These are phyloP conservation scores for Stemphylium lycopersici DNA, from an alignment of 2,329 filamentous ascomycete species.

Conservation along the genomic window DNA sequence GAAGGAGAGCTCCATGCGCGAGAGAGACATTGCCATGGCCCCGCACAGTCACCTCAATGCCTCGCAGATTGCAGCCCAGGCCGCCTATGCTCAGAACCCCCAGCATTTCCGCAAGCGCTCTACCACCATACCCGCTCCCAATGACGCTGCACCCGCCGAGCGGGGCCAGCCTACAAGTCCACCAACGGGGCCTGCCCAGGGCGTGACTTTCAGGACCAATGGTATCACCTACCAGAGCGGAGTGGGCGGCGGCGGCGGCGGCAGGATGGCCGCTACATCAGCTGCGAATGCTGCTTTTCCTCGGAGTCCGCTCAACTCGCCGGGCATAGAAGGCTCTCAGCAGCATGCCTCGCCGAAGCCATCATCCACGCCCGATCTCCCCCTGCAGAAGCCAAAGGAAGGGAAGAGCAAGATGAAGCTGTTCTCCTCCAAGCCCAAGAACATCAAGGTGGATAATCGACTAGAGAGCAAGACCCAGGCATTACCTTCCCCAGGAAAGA, in stretches of 20 bases:
- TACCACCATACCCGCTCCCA: constrained; percentile 70
- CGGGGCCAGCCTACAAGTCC: constrained; percentile 57
- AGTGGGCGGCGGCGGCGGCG: constrained; percentile 62
- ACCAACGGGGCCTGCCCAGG: constrained; percentile 58
- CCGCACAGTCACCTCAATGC: constrained; percentile 56
- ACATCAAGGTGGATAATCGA: constrained; percentile 73
- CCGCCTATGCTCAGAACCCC: constrained; percentile 71
- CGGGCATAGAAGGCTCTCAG: constrained; percentile 39
- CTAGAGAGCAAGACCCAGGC: constrained; percentile 65
- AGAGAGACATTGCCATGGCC: constrained; percentile 51
- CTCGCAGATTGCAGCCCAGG: constrained; percentile 82
- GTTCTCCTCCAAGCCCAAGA: constrained; percentile 74
- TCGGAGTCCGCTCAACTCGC: constrained; percentile 60
- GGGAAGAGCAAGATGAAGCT: constrained; percentile 78
- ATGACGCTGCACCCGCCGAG: constrained; percentile 34
- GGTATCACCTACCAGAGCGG: constrained; percentile 65
- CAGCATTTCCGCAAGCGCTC: constrained; percentile 69
- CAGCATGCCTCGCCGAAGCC: constrained; percentile 45
- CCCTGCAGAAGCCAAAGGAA: constrained; percentile 68
- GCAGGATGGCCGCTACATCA: constrained; percentile 69
- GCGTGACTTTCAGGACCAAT: constrained; percentile 50
- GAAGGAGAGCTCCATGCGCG: constrained; percentile 55
- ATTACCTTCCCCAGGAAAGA: constrained; percentile 68
- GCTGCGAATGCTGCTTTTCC: constrained; percentile 78
- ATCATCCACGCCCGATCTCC: constrained; percentile 28